These are phyloP conservation scores for Ophiocordyceps camponoti-rufipedis DNA, from an alignment of 2,329 filamentous ascomycete species.

Conservation along the genomic window DNA sequence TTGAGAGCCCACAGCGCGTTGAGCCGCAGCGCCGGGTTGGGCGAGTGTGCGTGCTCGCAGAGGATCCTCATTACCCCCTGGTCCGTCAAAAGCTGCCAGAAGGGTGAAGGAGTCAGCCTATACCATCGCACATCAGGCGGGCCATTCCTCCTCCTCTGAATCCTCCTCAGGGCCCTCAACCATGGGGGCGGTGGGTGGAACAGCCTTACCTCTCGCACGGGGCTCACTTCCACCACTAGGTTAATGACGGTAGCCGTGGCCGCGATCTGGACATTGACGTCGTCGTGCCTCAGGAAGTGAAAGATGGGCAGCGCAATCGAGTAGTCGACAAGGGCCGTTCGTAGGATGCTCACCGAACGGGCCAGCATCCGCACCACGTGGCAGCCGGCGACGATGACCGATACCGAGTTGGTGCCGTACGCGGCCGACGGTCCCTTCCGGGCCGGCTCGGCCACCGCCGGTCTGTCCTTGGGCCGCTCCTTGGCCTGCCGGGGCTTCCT, in stretches of 20 bases:
- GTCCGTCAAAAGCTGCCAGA: slow-evolving; percentile 47
- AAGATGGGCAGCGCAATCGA: slow-evolving; percentile 65
- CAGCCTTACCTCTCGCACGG: slow-evolving; percentile 56
- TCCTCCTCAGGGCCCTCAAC: not conserved
- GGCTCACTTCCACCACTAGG: slow-evolving; percentile 72
- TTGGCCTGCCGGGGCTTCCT: slow-evolving; percentile 26
- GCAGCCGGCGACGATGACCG: slow-evolving; percentile 72
- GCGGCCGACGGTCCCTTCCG: slow-evolving; percentile 17
- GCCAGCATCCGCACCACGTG: slow-evolving; percentile 66
- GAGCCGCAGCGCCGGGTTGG: slow-evolving; percentile 59
- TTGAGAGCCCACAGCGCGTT: slow-evolving; percentile 91
- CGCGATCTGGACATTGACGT: slow-evolving; percentile 68
- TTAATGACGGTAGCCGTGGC: slow-evolving; percentile 76
- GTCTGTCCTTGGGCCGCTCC: slow-evolving; percentile 20
- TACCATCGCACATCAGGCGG: no score
- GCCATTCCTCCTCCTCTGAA: not conserved
- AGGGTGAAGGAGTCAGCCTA: not conserved
- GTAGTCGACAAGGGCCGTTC: slow-evolving; percentile 76
- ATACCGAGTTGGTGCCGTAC: slow-evolving; percentile 55
- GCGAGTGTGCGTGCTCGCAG: slow-evolving; percentile 69
- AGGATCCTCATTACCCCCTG: slow-evolving; percentile 58
- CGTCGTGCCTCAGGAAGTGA: slow-evolving; percentile 52
- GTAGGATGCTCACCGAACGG: slow-evolving; percentile 64
- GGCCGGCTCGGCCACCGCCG: slow-evolving; percentile 12
- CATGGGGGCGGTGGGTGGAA: not conserved